Conservation (phyloP, 306 rosid species). For the Biancaea sappan region DNA sequence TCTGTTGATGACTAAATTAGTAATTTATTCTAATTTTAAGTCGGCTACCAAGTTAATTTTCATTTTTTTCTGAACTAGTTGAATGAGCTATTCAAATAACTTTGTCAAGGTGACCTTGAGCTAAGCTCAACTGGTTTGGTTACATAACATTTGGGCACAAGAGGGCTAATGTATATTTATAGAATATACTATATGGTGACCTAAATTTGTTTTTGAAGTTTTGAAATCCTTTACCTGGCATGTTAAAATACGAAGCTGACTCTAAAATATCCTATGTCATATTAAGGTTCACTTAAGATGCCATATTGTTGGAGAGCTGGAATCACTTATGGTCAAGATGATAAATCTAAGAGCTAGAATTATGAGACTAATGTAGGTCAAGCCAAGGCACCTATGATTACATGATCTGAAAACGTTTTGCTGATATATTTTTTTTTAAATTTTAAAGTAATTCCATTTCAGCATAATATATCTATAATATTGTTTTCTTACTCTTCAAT, state of each 20-base stretch:
- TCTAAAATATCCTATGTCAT: background rate
- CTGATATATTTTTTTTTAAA: too few species aligned
- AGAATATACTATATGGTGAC: background rate
- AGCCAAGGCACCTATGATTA: background rate
- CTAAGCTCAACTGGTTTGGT: background rate
- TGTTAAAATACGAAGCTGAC: background rate
- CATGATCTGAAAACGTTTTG: background rate
- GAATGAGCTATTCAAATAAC: conserved; percentile 8
- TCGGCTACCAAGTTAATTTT: too few species aligned
- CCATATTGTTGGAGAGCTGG: background rate
- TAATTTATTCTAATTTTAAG: too few species aligned
- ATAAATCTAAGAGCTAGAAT: background rate
- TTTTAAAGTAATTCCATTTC: background rate
- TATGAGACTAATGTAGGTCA: background rate
- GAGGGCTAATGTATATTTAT: background rate
- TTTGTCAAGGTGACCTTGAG: background rate
- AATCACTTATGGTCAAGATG: background rate
- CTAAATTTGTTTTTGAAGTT: background rate
- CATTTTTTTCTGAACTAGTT: too few species aligned
- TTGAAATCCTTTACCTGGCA: background rate
- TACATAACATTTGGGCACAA: background rate
- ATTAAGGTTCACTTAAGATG: background rate
- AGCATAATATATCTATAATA: background rate
- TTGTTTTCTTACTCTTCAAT: conserved; percentile 15
- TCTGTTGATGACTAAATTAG: too few species aligned